Conservation (phyloP, 2,329 filamentous ascomycete species). For the Cordyceps javanica region DNA sequence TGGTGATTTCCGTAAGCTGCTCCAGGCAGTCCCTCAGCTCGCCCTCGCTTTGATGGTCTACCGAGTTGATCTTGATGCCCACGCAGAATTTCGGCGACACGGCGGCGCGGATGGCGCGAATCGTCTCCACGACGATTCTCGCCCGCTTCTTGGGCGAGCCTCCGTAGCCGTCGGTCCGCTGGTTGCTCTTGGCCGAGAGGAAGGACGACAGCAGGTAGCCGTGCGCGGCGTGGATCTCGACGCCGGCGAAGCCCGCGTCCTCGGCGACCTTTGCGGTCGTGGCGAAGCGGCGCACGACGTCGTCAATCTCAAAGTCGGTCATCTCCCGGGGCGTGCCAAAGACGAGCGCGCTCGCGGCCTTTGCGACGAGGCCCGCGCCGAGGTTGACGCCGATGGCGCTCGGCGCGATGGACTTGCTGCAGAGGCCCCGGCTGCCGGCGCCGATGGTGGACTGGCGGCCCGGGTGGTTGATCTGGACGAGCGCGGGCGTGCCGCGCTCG, state of each 20-base stretch:
- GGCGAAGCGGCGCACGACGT: conserved; percentile 46
- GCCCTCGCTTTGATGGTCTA: conserved; percentile 45
- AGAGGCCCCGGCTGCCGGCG: conserved; percentile 29
- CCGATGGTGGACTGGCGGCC: conserved; percentile 38
- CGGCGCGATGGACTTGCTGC: conserved; percentile 36
- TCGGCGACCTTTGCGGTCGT: conserved; percentile 41
- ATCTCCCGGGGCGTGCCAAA: conserved; percentile 53
- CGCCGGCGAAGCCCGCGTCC: conserved; percentile 40
- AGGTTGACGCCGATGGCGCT: conserved; percentile 37
- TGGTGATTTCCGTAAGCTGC: conserved; percentile 46
- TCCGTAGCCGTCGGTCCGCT: conserved; percentile 49
- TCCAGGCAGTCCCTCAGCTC: conserved; percentile 47
- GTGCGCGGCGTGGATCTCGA: conserved; percentile 45
- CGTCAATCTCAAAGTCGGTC: conserved; percentile 46
- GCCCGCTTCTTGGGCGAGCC: conserved; percentile 43
- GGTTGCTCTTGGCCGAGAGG: conserved; percentile 43
- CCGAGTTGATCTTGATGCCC: conserved; percentile 51
- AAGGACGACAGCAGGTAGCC: conserved; percentile 55
- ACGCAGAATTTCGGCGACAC: conserved; percentile 39
- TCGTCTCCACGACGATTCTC: conserved; percentile 45
- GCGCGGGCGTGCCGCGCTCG: conserved; percentile 27
- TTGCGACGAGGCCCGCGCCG: conserved; percentile 31
- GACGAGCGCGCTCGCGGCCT: conserved; percentile 25
- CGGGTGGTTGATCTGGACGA: conserved; percentile 43
- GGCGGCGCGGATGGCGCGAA: conserved; percentile 33